phyloP scores from a whole-genome alignment of 2,329 filamentous ascomycete species.

The Colletotrichum sp. region DNA sequence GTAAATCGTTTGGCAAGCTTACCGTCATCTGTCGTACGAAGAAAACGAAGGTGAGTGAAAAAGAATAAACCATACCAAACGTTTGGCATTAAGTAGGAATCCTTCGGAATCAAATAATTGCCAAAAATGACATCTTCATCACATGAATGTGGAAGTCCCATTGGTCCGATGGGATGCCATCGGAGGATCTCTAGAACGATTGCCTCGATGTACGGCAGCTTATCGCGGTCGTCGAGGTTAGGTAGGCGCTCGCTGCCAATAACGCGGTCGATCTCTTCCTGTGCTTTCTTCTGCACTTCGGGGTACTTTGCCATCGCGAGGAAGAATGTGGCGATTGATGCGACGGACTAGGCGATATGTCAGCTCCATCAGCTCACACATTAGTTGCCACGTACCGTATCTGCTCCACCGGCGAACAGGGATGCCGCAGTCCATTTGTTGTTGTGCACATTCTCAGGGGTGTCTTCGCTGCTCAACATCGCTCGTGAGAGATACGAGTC shows the following conservation, averaged over 20 bases:
- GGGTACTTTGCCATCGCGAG: constrained; percentile 51
- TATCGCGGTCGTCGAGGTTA: constrained; percentile 48
- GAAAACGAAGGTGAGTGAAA: too few relatives aligned
- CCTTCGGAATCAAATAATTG: not conserved
- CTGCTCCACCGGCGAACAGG: constrained; percentile 12
- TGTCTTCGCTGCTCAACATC: not conserved
- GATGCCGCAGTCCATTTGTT: constrained; percentile 17
- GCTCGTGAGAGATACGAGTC: not conserved
- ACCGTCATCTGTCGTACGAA: too few relatives aligned
- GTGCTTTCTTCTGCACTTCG: constrained; percentile 47
- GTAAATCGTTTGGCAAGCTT: too few relatives aligned
- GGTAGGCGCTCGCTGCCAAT: constrained; percentile 52
- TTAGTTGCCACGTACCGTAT: not conserved
- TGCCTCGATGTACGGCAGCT: constrained; percentile 56
- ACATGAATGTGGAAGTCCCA: constrained; percentile 41
- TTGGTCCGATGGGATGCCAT: constrained; percentile 57
- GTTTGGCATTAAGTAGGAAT: constrained; percentile 36
- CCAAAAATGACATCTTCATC: constrained; percentile 19
- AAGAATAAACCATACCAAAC: constrained; percentile 29
- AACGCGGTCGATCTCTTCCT: constrained; percentile 55
- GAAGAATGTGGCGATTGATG: constrained; percentile 43
- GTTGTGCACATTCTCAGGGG: not conserved
- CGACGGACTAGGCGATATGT: constrained; percentile 24
- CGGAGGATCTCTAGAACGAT: constrained; percentile 60
- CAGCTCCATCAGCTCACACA: rapidly evolving